These are phyloP conservation scores for Plectosphaerella cucumerina DNA, from an alignment of 2,329 filamentous ascomycete species.

Conservation along the genomic window DNA sequence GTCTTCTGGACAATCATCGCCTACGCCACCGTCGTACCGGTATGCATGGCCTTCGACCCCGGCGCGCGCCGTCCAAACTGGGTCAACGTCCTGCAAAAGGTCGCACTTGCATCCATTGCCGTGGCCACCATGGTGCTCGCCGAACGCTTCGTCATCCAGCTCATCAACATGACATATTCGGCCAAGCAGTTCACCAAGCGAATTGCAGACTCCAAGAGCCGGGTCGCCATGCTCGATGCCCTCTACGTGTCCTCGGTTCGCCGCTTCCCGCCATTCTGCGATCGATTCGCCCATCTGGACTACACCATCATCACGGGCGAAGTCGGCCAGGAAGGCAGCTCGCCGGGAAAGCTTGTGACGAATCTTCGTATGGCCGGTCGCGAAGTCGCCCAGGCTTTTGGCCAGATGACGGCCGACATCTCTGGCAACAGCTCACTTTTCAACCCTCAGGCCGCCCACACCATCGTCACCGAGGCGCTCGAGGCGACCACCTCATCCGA, in stretches of 20 bases:
- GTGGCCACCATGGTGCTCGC: conserved; percentile 68
- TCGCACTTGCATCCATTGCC: conserved; percentile 64
- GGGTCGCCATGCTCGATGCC: conserved; percentile 75
- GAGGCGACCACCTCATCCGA: conserved; percentile 82
- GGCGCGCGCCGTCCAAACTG: conserved; percentile 38
- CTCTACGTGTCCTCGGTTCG: conserved; percentile 87
- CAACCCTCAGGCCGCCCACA: conserved; percentile 86
- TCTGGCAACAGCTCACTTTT: conserved; percentile 87
- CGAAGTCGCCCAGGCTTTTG: conserved; percentile 89
- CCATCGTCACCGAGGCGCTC: conserved; percentile 81
- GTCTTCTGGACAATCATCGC: conserved; percentile 65
- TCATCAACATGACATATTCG: conserved; percentile 83
- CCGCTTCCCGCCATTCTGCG: conserved; percentile 88
- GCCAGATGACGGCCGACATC: conserved; percentile 89
- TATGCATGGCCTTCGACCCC: conserved; percentile 42
- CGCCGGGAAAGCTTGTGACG: conserved; percentile 56
- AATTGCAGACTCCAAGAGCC: conserved; percentile 87
- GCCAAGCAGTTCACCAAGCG: conserved; percentile 75
- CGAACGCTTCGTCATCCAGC: conserved; percentile 74
- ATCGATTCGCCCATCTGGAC: conserved; percentile 87
- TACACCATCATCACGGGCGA: conserved; percentile 78
- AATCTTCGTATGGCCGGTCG: conserved; percentile 80
- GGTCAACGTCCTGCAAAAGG: conserved; percentile 55
- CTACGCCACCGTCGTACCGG: conserved; percentile 51
- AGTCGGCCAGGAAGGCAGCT: conserved; percentile 45